Evolutionary conservation across 2,329 filamentous ascomycete species (phyloP), one percentile per base, ranked within the genome.

Genomic region (Rhynchosporium graminicola): DNA sequence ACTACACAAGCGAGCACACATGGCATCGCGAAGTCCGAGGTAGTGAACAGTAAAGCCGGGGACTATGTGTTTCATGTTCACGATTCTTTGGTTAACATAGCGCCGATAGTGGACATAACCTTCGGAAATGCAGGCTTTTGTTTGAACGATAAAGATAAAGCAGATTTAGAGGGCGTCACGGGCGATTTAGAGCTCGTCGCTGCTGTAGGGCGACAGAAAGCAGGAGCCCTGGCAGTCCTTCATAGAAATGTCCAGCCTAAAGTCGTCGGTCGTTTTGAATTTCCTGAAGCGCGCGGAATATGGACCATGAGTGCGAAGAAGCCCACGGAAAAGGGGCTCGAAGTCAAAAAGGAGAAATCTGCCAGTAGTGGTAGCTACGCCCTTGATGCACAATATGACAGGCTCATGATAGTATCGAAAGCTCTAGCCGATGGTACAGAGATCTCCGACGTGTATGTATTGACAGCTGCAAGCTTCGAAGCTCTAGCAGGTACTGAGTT

Each of bases 401-500:
- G 87, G 73, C 94, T 91, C 71, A 86, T 97, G 80, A 91, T 97
- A 68, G 86, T 94, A 29, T 90, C 90, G 54, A 92, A 92, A 76
- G 74, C 75, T 2, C 63, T 68, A 3, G 80, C 85, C 8, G 85
- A 87, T 62, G 88, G 87, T 0, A 87, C 86, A 62, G 91, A 94
- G 75, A 87, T 86, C 48, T 94, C 91, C 0, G 87, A 91, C 60
- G 87, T 96, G 2, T 93, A 93, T 70, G 83, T 85, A 46, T 80
- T 94, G 45, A 90, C 87, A n/a, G 85, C 84, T 0, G 86, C 87
- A 36, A 87, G 87, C 3, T 87, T 96, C 63, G 88, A 92, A 73
- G 86, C 89, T 45, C 82, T 94, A 7, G 85, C 86, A 42, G 91
- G 89, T 45, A 92, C 92, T 0, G 95, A 99, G 71, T 97, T 98